Base-by-base conservation (phyloP, 2,329 filamentous ascomycete species). In the Aspergillus candidus region DNA sequence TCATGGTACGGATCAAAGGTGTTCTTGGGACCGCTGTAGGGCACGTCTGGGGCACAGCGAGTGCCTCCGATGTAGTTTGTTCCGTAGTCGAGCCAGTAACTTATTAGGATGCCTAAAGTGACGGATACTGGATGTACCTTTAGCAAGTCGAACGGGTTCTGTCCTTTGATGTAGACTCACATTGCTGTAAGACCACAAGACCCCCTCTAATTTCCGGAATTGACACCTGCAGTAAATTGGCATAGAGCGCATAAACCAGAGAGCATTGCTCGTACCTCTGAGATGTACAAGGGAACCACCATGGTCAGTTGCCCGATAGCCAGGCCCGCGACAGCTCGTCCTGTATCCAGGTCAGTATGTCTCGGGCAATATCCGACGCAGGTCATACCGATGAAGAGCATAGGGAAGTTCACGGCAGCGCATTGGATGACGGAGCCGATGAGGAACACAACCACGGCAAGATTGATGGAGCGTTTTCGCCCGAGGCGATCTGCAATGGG, bases 261-360 rank as follows among this genome's bases (percentile, higher is more conserved):
- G 22, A 6, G 22, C 6, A 7, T 27, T 27, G 22, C 22, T 27
- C 22, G 22, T 27, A 49, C 71, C 51, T 77, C 75, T 3, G 72
- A 74, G 35, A 77, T 77, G 53, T 78, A 79, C 17, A 78, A 57
- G 0, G 76, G 76, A 1, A 73, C 70, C 5, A 76, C 72, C 62
- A 71, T 71, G 4, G 65, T 68, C 38, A 73, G 52, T 49, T 60
- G 58, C 4, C 62, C 73, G 8, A 75, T 60, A 3, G 69, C 64
- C 8, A 75, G 46, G 1, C 73, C 73, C 12, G 71, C 70, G 42
- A 74, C 57, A 4, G 68, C 69, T 22, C 72, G 64, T 5, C 70
- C 68, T 52, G 12, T 11, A 11, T 13, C 32, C 4, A 11, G 12
- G 12, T 38, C n/a, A 32, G 27, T 11, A 15, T 4, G 14, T n/a